Conservation (phyloP, 163 green algal species). For the Scenedesmus sp. region DNA sequence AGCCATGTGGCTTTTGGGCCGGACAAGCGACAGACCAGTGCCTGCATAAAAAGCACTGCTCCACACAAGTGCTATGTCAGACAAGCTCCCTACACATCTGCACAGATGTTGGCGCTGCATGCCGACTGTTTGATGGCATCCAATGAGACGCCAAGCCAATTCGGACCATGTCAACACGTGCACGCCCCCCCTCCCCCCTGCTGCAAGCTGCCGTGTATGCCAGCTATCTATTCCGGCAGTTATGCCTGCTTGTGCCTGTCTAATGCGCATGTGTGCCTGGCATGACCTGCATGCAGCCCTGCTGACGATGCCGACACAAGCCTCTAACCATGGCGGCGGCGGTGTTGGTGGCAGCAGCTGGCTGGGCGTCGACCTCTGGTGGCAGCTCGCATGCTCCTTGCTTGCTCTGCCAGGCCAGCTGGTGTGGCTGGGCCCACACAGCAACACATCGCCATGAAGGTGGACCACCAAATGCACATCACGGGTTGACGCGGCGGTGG, state of each 20-base stretch:
- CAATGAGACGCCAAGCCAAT: not conserved
- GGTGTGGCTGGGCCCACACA: constrained; percentile 13
- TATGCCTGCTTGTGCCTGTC: not conserved
- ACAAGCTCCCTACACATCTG: too few species aligned
- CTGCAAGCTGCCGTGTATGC: not conserved
- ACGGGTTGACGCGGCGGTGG: not conserved
- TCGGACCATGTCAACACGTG: not conserved
- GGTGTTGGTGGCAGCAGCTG: constrained; percentile 12
- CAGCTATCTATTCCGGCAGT: not conserved
- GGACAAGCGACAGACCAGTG: not conserved
- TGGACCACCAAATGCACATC: not conserved
- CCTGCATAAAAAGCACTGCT: not conserved
- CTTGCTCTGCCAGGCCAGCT: not conserved
- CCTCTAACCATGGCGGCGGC: not conserved
- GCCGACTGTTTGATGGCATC: too few species aligned
- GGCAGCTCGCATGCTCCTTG: not conserved
- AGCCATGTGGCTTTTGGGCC: not conserved
- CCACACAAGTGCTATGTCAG: not conserved
- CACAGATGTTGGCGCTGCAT: too few species aligned
- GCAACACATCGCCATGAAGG: constrained; percentile 4
- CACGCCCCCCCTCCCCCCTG: not conserved
- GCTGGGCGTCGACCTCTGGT: not conserved
- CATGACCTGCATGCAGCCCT: not conserved
- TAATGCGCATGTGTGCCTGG: not conserved
- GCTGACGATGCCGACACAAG: not conserved